Base-by-base conservation (phyloP, 495 filamentous ascomycete genomes). In the Hypoxylon fragiforme region DNA sequence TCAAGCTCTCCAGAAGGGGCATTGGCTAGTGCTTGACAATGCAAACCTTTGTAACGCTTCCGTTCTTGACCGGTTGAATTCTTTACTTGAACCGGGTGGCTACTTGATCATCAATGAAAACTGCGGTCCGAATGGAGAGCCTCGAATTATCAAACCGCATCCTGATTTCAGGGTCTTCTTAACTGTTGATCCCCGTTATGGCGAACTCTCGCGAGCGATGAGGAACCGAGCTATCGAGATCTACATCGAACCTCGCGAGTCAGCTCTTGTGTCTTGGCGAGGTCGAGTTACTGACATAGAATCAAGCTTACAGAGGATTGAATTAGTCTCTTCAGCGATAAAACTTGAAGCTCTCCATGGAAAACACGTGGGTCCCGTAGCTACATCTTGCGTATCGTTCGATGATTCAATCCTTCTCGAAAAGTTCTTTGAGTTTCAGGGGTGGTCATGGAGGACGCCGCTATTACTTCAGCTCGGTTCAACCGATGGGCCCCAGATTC, bases 181-280 rank as follows among this genome's bases (percentile, higher is more conserved):
- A 57, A 97, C 92, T 2, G 89, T 96, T 77, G 92, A 99, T 69
- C 86, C 95, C 36, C 85, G 85, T 18, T 86, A 96, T 70, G 95
- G 95, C 7, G 95, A 99, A 65, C 77, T 99, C 18, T 97, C 95
- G 6, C 80, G 92, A 48, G 95, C 95, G 2, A 97, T 99, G 95
- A 81, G 95, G 44, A 99, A 99, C 68, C 81, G 95, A 64, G 89
- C 90, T 48, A 78, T 96, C 42, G 95, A 99, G 69, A 85, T 99
- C 5, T 95, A 84, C 57, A 77, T 99, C 49, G 78, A 81, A 16
- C 61, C 50, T 7, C 43, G 67, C 0, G 60, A 50, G 2, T 66
- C 54, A 1, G 48, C 12, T 6, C 32, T 44, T 3, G 60, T 36
- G 16, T 20, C 30, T 19, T 60, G 55, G 56, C 31, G 57, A n/a